Percentiles rank a stretch among this genome's conserved stretches.
Evolutionary conservation across 345 rosid species (phyloP).

Genomic region (Moricandia moricandioides): DNA sequence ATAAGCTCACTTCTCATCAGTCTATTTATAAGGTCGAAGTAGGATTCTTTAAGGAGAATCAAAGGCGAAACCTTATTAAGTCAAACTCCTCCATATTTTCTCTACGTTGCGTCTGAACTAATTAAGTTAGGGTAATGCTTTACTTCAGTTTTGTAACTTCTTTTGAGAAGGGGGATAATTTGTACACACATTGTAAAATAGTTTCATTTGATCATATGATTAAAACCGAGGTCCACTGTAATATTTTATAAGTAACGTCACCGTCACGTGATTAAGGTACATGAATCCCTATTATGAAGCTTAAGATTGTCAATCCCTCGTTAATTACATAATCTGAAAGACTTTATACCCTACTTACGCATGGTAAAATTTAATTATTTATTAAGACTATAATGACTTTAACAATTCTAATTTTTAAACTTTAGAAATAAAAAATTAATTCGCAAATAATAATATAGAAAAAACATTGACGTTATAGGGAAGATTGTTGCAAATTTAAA

Average conservation of each 20-base stretch:
- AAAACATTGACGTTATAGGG: neutral
- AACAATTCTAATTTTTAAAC: too few relatives aligned
- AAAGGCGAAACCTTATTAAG: constrained; percentile 6
- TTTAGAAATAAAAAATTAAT: too few relatives aligned
- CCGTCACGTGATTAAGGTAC: constrained; percentile 13
- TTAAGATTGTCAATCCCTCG: constrained; percentile 11
- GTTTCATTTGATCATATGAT: neutral
- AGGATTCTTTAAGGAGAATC: constrained; percentile 15
- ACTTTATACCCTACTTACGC: constrained; percentile 1
- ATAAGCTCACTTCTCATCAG: neutral
- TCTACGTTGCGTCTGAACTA: constrained; percentile 18
- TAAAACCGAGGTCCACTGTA: neutral
- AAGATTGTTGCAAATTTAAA: neutral
- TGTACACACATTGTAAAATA: neutral
- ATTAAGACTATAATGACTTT: too few relatives aligned
- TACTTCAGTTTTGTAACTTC: neutral
- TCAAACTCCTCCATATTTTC: neutral
- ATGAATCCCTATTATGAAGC: neutral
- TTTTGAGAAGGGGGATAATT: neutral
- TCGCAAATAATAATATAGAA: too few relatives aligned
- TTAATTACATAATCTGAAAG: constrained; percentile 1
- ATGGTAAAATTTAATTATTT: neutral
- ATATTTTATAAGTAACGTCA: neutral
- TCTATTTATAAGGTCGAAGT: neutral
- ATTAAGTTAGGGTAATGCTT: neutral